Evolutionary conservation across 1,284 basidiomycete species (phyloP).

Genomic region (Rhodotorula sp.): DNA sequence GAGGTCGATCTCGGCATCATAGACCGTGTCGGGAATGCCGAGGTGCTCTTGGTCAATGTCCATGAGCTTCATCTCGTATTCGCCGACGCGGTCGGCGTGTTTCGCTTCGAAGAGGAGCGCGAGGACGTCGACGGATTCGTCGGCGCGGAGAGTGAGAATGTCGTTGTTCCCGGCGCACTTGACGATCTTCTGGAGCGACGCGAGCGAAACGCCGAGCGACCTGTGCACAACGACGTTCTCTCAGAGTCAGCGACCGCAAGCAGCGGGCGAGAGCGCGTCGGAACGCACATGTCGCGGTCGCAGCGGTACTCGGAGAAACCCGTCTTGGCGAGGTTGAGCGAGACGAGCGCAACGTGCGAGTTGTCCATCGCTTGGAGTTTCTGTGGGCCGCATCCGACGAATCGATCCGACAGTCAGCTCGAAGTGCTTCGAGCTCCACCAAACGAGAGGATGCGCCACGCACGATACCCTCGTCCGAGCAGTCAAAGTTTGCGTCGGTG

Average conservation of each 20-base stretch:
- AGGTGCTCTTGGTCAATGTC: slow-evolving; percentile 96
- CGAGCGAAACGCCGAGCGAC: slow-evolving; percentile 57
- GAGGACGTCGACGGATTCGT: slow-evolving; percentile 86
- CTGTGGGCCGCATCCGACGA: neutral
- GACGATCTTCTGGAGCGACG: slow-evolving; percentile 88
- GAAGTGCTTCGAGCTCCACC: no score
- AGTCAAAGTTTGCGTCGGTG: slow-evolving; percentile 97
- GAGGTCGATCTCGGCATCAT: slow-evolving; percentile 91
- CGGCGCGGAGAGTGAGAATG: slow-evolving; percentile 83
- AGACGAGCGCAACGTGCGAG: slow-evolving; percentile 95
- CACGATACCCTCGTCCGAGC: slow-evolving; percentile 85
- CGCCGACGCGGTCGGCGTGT: slow-evolving; percentile 88
- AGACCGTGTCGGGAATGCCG: slow-evolving; percentile 97
- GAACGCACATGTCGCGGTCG: slow-evolving; percentile 75
- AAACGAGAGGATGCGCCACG: neutral
- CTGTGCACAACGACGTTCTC: slow-evolving; percentile 1
- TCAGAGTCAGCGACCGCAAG: neutral
- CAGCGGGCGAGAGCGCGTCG: neutral
- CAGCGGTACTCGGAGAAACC: slow-evolving; percentile 90
- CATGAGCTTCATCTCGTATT: slow-evolving; percentile 99
- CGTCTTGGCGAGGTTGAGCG: slow-evolving; percentile 70
- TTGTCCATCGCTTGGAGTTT: slow-evolving; percentile 99
- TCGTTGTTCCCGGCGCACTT: slow-evolving; percentile 98
- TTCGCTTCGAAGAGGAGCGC: slow-evolving; percentile 88
- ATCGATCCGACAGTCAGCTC: neutral